Base-by-base conservation (phyloP, 768 basidiomycete genomes). In the Baorangia bicolor region DNA sequence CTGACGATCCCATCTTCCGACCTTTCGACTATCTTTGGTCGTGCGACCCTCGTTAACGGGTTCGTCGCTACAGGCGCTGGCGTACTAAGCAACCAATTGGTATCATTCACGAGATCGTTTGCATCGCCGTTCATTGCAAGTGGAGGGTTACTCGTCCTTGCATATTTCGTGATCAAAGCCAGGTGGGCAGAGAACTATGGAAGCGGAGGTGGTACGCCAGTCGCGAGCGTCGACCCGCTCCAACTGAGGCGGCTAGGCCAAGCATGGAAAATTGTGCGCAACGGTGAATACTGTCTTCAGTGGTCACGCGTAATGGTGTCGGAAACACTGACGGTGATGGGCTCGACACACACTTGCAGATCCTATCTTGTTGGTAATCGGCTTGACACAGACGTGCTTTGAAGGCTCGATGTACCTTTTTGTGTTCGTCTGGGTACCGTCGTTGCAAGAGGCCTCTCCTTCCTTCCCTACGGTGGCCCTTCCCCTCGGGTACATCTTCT, bases 331-430 rank as follows among this genome's bases (percentile, higher is more conserved):
- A 60, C 27, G 2, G 13, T 33, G 59, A 27, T 45, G 31, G 25
- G 39, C n/a, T 18, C 33, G 28, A 44, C 11, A 12, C 14, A 21
- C 30, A 1, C 27, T 44, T 56, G 11, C 63, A 88, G 88, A 90
- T 64, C 78, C 81, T 1, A 64, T 81, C 44, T 76, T 91, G 11
- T 71, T 89, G 57, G 79, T 80, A 25, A 78, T 91, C 21, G 87
- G 88, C 31, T 71, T 90, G 50, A 84, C 84, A 0, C 88, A 91
- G 70, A 91, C 89, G 1, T 88, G 86, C 70, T 91, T 91, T 65
- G 88, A 91, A 66, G 90, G 89, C 3, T 88, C 86, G 6, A 89
- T 90, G 88, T 90, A 91, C 70, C 80, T 90, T 57, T 91, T 90
- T 70, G 89, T 90, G 59, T 91, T 90, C 74, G 75, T 87, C 58